Conservation (phyloP, 1,284 basidiomycete genomes). For the Moniliophthora roreri region DNA sequence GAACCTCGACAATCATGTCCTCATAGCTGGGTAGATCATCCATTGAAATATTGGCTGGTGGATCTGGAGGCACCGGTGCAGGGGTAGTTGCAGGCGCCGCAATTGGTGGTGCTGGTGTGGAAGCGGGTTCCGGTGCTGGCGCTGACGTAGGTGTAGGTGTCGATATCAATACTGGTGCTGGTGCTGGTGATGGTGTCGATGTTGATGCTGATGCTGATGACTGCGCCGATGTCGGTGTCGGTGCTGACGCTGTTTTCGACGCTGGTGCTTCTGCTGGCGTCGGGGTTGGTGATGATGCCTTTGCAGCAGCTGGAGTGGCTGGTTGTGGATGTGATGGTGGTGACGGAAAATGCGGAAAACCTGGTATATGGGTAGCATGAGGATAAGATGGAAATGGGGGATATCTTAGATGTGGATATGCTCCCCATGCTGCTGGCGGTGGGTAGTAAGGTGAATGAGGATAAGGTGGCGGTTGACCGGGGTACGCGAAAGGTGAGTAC, state of each 20-base stretch:
- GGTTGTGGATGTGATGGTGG: neutral
- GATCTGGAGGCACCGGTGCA: conserved; percentile 26
- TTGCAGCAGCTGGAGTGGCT: neutral
- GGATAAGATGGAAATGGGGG: conserved; percentile 9
- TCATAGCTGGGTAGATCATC: conserved; percentile 83
- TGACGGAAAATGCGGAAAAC: neutral
- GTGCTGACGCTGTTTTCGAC: neutral
- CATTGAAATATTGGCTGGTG: conserved; percentile 28
- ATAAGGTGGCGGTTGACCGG: conserved; percentile 10
- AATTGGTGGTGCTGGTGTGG: conserved; percentile 25
- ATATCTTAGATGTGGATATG: neutral
- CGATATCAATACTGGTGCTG: neutral
- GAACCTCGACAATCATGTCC: conserved; percentile 82
- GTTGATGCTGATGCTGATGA: neutral
- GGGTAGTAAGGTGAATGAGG: conserved; percentile 15
- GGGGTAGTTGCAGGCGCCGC: conserved; percentile 22
- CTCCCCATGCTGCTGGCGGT: conserved; percentile 1
- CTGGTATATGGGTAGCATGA: neutral
- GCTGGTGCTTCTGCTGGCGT: neutral
- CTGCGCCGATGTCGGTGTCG: neutral
- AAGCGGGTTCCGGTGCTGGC: conserved; percentile 17
- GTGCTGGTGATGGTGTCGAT: neutral
- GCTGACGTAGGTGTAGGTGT: conserved; percentile 13
- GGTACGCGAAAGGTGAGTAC: neutral
- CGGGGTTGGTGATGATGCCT: neutral